phyloP scores from a whole-genome alignment of 768 basidiomycete genomes.

The Auriscalpium vulgare region DNA sequence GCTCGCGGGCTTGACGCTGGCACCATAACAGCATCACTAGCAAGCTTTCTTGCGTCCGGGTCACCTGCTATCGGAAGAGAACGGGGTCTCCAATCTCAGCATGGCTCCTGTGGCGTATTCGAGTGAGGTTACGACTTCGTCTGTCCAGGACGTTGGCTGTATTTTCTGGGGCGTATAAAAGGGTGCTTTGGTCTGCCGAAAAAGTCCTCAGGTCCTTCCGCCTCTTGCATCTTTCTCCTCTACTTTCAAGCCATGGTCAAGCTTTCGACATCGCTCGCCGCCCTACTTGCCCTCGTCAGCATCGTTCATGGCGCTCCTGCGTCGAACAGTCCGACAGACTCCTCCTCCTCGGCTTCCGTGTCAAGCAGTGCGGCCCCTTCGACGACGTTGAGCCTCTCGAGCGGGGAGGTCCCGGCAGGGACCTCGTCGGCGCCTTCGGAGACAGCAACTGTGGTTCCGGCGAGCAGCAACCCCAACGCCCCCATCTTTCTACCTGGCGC shows the following conservation, averaged over 20 bases:
- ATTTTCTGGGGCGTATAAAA: not conserved
- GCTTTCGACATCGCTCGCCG: not conserved
- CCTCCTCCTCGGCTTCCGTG: not conserved
- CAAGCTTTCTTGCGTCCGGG: too few relatives aligned
- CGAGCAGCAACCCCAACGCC: constrained; percentile 23
- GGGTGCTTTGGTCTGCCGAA: not conserved
- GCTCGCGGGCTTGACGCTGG: too few relatives aligned
- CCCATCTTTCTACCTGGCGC: constrained; percentile 13
- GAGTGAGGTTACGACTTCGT: too few relatives aligned
- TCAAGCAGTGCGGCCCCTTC: not conserved
- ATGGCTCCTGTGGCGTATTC: too few relatives aligned
- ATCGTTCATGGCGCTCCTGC: not conserved
- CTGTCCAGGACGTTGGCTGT: too few relatives aligned
- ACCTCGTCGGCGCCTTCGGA: not conserved
- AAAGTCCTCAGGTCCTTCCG: not conserved
- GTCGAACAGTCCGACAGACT: not conserved
- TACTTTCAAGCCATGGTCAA: not conserved
- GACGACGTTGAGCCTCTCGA: not conserved
- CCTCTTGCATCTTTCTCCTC: not conserved
- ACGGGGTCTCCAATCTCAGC: too few relatives aligned
- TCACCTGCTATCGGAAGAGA: too few relatives aligned
- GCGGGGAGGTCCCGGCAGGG: not conserved
- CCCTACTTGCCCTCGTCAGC: not conserved
- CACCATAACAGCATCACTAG: too few relatives aligned
- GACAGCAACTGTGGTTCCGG: constrained; percentile 16